phyloP scores from a whole-genome alignment of 2,329 filamentous ascomycete species.

The Aspergillus quadricinctus region DNA sequence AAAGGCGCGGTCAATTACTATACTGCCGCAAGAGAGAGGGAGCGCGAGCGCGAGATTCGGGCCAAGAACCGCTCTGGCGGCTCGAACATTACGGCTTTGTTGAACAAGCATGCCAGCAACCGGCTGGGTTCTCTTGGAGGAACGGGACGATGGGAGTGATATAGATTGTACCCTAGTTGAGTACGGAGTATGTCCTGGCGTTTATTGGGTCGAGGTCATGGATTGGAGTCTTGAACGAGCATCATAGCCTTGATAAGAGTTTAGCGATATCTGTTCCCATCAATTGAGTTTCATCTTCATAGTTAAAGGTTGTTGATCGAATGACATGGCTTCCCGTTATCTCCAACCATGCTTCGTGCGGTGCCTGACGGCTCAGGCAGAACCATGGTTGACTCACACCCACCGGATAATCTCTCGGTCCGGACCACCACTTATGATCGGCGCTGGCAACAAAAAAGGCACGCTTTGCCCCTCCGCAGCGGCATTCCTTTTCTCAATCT shows the following conservation, averaged over 20 bases:
- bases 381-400: neutral
- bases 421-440: neutral
- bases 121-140: constrained; percentile 34
- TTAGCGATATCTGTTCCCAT: neutral
- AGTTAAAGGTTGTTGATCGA: neutral
- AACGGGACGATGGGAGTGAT: constrained; percentile 41
- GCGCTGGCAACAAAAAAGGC: neutral
- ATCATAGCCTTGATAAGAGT: neutral
- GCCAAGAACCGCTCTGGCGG: constrained; percentile 44
- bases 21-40: constrained; percentile 52
- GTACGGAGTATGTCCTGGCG: neutral
- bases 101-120: constrained; percentile 36
- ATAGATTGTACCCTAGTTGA: no score
- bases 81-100: constrained; percentile 32
- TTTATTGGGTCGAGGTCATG: neutral
- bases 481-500: neutral
- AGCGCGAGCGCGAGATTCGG: constrained; percentile 52
- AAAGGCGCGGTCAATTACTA: constrained; percentile 58
- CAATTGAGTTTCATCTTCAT: neutral
- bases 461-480: neutral
- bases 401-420: neutral
- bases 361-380: neutral
- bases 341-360: neutral
- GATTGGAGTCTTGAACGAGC: neutral
- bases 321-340: neutral